Evolutionary conservation across 2,329 filamentous ascomycete species (phyloP).

Genomic region (Xylogone sp.): DNA sequence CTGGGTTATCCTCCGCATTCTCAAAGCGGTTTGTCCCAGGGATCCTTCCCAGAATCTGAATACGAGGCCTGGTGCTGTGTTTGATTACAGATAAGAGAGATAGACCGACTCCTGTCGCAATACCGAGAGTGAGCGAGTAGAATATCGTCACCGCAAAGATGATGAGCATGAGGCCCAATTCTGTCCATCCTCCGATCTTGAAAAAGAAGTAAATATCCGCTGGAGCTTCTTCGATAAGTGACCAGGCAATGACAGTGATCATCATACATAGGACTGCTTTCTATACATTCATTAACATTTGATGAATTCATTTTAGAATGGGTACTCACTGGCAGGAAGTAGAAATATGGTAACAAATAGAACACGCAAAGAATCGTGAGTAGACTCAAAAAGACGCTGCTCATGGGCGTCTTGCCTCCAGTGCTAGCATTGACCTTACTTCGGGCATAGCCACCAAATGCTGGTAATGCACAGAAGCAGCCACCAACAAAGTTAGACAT

Average conservation of each 20-base stretch:
- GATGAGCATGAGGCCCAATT: constrained; percentile 80
- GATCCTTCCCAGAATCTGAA: constrained; percentile 91
- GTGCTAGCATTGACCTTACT: constrained; percentile 95
- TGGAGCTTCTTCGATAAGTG: constrained; percentile 90
- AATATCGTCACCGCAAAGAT: constrained; percentile 93
- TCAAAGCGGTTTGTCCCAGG: constrained; percentile 81
- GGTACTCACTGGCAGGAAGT: constrained; percentile 81
- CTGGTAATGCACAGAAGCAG: constrained; percentile 87
- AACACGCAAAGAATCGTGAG: constrained; percentile 79
- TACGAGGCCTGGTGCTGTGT: constrained; percentile 86
- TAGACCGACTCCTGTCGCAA: constrained; percentile 88
- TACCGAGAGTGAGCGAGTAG: constrained; percentile 89
- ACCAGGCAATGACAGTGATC: constrained; percentile 93
- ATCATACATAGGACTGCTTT: constrained; percentile 92
- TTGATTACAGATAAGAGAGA: constrained; percentile 86
- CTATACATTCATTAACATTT: constrained; percentile 38
- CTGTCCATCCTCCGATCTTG: constrained; percentile 78
- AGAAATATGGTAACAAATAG: constrained; percentile 85
- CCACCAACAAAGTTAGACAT: constrained; percentile 87
- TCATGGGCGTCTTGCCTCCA: constrained; percentile 90
- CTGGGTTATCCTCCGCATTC: constrained; percentile 72
- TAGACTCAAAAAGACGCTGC: constrained; percentile 78
- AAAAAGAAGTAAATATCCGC: constrained; percentile 90
- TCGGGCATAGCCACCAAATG: constrained; percentile 92
- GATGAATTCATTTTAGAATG: constrained; percentile 6